Evolutionary conservation across 2,329 filamentous ascomycete genomes (phyloP).

Genomic region (Calonectria pteridis): DNA sequence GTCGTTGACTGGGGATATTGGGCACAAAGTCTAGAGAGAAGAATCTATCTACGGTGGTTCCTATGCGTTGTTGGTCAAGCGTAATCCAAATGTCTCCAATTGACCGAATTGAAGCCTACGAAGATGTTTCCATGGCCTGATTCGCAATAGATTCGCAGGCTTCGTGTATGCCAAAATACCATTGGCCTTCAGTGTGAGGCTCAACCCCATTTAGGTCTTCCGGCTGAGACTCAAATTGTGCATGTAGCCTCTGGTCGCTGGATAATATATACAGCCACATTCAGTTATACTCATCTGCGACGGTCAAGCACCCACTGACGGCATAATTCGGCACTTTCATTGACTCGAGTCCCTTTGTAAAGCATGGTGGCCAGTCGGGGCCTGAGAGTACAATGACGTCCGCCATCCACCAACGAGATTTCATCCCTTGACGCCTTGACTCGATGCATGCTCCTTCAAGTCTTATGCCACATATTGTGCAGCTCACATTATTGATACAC

Average conservation of each 20-base stretch:
- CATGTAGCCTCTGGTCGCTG: not conserved
- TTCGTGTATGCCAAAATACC: conserved; percentile 10
- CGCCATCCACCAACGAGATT: not conserved
- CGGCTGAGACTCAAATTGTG: not conserved
- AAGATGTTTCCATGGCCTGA: conserved; percentile 2
- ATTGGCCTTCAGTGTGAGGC: not conserved
- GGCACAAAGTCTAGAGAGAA: not conserved
- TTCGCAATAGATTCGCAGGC: conserved; percentile 7
- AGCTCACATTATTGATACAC: not conserved
- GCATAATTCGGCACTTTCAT: not conserved
- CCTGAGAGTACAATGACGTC: not conserved
- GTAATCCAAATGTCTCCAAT: conserved; percentile 16
- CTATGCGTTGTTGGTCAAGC: conserved; percentile 5
- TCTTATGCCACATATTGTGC: not conserved
- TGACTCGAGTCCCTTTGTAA: not conserved
- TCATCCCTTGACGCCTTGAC: not conserved
- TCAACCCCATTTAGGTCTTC: not conserved
- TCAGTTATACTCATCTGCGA: not conserved
- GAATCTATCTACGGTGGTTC: not conserved
- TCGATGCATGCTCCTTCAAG: not conserved
- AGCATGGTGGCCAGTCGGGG: not conserved
- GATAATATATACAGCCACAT: not conserved
- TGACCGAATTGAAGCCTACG: not conserved
- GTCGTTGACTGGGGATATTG: not conserved
- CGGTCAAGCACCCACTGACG: not conserved